A percentile compares a stretch with the other conserved stretches of the same genome.
Conservation (phyloP, 176 grass and related monocot genomes). For the Bonia amplexicaulis region DNA sequence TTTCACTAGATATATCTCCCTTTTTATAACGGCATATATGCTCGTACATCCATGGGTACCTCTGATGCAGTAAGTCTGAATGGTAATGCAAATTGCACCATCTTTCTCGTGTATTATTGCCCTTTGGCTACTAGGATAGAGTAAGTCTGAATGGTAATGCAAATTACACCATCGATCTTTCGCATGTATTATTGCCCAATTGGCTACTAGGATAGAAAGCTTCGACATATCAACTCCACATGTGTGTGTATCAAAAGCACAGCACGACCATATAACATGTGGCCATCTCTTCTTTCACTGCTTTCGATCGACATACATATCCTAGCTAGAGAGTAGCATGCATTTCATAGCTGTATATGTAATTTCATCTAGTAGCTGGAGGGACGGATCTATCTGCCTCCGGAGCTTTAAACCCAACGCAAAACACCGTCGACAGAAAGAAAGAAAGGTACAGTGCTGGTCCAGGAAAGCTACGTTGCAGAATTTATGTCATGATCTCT, state of each 20-base stretch:
- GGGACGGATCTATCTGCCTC: neutral
- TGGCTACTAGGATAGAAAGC: neutral
- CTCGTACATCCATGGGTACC: too few relatives aligned
- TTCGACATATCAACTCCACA: neutral
- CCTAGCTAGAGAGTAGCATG: neutral
- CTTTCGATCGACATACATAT: constrained; percentile 15
- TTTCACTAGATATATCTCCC: neutral
- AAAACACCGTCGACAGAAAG: neutral
- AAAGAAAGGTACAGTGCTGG: neutral
- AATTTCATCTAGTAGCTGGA: neutral
- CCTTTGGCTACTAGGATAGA: neutral
- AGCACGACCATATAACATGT: neutral
- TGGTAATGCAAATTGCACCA: neutral
- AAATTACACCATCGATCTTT: neutral
- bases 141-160: neutral
- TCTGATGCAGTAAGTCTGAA: neutral
- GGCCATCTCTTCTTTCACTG: neutral
- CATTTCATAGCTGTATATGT: neutral
- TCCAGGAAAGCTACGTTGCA: neutral
- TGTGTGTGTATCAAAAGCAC: neutral
- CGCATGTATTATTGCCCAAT: neutral
- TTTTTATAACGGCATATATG: neutral
- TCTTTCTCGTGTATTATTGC: neutral
- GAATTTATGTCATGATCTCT: neutral
- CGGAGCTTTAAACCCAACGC: neutral